A percentile compares a stretch with the other conserved stretches of the same genome.
phyloP scores from a whole-genome alignment of 1,139 yeast genomes.

The Blastobotrys indianensis region DNA sequence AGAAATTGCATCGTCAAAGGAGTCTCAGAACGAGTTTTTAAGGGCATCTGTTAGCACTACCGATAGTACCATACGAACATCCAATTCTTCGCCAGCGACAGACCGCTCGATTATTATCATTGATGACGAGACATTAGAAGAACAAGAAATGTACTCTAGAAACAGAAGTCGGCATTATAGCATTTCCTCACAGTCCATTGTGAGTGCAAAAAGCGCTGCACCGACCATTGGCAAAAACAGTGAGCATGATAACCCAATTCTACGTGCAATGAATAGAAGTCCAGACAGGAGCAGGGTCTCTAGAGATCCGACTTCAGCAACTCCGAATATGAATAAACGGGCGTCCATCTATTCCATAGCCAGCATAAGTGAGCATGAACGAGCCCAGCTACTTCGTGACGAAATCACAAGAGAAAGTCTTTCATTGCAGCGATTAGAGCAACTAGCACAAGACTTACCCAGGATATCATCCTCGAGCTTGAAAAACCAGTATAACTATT shows the following conservation, averaged over 20 bases:
- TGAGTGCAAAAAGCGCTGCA: too few relatives aligned
- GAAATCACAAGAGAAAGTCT: constrained; percentile 23
- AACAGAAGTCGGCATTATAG: too few relatives aligned
- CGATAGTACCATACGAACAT: not conserved
- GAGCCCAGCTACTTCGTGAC: constrained; percentile 22
- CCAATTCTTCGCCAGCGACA: not conserved
- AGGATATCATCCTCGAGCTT: constrained; percentile 5
- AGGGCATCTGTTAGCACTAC: not conserved
- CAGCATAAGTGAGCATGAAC: constrained; percentile 18
- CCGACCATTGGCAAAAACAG: too few relatives aligned
- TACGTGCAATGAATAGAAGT: too few relatives aligned
- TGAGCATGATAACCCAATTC: too few relatives aligned
- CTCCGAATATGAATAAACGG: constrained; percentile 3
- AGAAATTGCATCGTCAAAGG: too few relatives aligned
- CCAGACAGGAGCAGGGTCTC: too few relatives aligned
- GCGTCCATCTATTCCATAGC: constrained; percentile 8
- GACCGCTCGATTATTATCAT: constrained; percentile 3
- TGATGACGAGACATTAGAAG: not conserved
- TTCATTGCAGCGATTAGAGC: constrained; percentile 22
- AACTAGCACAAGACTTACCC: constrained; percentile 21
- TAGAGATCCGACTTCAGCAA: not conserved
- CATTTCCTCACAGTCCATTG: too few relatives aligned
- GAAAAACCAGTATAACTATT: constrained; percentile 11
- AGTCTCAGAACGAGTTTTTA: too few relatives aligned
- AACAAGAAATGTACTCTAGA: too few relatives aligned